A percentile compares a stretch with the other conserved stretches of the same genome.
phyloP scores from a whole-genome alignment of 768 basidiomycete genomes.

The Paxillus rubicundulus region DNA sequence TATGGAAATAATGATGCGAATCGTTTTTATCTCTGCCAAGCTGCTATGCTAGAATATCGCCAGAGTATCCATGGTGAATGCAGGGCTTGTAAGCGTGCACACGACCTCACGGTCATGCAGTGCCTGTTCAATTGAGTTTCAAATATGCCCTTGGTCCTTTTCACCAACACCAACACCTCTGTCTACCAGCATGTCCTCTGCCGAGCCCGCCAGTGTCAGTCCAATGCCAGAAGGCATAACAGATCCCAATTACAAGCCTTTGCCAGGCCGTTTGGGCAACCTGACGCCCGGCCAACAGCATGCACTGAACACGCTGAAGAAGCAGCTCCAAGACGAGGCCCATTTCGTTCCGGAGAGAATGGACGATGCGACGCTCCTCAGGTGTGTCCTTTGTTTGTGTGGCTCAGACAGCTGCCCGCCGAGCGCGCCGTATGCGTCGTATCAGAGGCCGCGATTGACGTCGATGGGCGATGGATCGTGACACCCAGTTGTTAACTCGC shows the following conservation, averaged over 20 bases:
- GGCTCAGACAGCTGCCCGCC: not conserved
- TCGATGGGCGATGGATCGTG: constrained; percentile 12
- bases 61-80: not conserved
- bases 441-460: constrained; percentile 3
- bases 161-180: not conserved
- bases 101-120: not conserved
- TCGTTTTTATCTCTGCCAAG: not conserved
- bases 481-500: not conserved
- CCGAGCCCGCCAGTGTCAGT: constrained; percentile 48
- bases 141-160: constrained; percentile 4
- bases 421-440: not conserved
- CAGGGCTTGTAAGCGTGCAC: not conserved
- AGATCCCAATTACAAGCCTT: constrained; percentile 62
- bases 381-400: constrained; percentile 38
- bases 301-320: constrained; percentile 66
- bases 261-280: constrained; percentile 78
- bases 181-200: constrained; percentile 26
- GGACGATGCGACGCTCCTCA: constrained; percentile 68
- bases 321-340: constrained; percentile 59
- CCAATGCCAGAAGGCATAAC: constrained; percentile 58
- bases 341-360: constrained; percentile 61
- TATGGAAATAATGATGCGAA: constrained; percentile 35
- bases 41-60: not conserved
- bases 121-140: constrained; percentile 16
- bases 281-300: constrained; percentile 59